These are phyloP conservation scores for Ensete ventricosum DNA, from an alignment of 176 grass and related monocot species.

Conservation along the genomic window DNA sequence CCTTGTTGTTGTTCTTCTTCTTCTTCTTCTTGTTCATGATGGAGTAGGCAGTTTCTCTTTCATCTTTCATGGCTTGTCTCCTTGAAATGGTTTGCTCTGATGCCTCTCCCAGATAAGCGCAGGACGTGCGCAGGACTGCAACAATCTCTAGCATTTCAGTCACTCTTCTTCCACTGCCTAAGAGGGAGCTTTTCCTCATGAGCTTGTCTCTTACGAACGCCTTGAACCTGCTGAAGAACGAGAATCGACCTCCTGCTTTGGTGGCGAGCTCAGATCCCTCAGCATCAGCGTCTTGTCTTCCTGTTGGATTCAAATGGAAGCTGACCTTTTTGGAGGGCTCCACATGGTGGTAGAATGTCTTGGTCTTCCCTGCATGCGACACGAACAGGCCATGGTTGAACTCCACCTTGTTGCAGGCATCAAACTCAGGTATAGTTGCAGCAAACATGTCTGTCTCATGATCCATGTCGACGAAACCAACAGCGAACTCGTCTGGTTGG, in stretches of 20 bases:
- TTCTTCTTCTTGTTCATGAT: neutral
- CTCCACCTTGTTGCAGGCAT: slow-evolving; percentile 48
- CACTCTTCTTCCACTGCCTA: neutral
- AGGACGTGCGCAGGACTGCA: neutral
- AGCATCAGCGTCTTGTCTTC: neutral
- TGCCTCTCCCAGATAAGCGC: neutral
- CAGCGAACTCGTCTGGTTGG: slow-evolving; percentile 55
- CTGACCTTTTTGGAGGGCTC: slow-evolving; percentile 18
- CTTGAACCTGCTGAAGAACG: neutral
- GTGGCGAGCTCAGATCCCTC: neutral
- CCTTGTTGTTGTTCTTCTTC: neutral
- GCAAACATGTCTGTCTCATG: neutral
- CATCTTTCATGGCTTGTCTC: neutral
- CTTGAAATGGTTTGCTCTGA: neutral
- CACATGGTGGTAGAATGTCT: slow-evolving; percentile 50
- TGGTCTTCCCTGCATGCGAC: slow-evolving; percentile 34
- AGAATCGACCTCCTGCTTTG: neutral
- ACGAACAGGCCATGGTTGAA: slow-evolving; percentile 53
- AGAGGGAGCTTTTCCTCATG: neutral
- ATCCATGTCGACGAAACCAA: slow-evolving; percentile 23
- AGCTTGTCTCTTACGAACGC: neutral
- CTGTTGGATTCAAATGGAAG: slow-evolving; percentile 1
- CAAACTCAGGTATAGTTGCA: neutral
- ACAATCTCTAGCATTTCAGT: neutral
- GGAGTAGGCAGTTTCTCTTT: neutral